Conservation (phyloP, 2,329 filamentous ascomycete species). For the Sodiomyces alkalinus region DNA sequence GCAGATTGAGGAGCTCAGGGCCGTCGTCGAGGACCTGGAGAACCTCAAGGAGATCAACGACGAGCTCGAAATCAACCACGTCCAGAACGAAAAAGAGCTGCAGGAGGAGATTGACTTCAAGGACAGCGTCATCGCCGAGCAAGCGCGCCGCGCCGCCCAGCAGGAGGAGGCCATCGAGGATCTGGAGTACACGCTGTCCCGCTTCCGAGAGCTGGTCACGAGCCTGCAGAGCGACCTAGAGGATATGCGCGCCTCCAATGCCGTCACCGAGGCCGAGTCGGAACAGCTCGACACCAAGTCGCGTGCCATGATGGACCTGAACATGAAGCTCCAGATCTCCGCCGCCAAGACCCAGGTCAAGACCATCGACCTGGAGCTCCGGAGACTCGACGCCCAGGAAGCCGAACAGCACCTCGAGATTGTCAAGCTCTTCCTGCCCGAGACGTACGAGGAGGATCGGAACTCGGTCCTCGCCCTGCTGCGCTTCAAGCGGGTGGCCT, state of each 20-base stretch:
- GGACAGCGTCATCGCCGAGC: conserved; percentile 71
- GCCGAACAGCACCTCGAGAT: conserved; percentile 79
- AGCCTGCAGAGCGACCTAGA: conserved; percentile 76
- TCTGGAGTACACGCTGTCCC: conserved; percentile 75
- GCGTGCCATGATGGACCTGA: conserved; percentile 90
- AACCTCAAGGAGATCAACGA: conserved; percentile 85
- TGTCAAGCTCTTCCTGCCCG: conserved; percentile 76
- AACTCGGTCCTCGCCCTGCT: conserved; percentile 82
- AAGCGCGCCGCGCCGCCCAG: conserved; percentile 53
- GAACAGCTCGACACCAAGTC: conserved; percentile 81
- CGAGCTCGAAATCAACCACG: conserved; percentile 84
- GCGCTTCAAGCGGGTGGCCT: conserved; percentile 72
- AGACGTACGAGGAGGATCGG: conserved; percentile 63
- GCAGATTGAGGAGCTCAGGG: conserved; percentile 68
- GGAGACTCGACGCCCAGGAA: conserved; percentile 76
- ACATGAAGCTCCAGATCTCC: conserved; percentile 82
- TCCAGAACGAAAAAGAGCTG: conserved; percentile 86
- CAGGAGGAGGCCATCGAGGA: conserved; percentile 74
- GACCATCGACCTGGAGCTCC: conserved; percentile 81
- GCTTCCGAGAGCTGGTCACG: conserved; percentile 79
- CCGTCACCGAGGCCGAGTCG: conserved; percentile 83
- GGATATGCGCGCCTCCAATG: conserved; percentile 82
- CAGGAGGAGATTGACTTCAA: conserved; percentile 87
- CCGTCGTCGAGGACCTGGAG: conserved; percentile 74
- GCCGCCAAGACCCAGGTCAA: conserved; percentile 87